Evolutionary conservation across 345 rosid genomes (phyloP).

Genomic region (Dipteronia sinensis): DNA sequence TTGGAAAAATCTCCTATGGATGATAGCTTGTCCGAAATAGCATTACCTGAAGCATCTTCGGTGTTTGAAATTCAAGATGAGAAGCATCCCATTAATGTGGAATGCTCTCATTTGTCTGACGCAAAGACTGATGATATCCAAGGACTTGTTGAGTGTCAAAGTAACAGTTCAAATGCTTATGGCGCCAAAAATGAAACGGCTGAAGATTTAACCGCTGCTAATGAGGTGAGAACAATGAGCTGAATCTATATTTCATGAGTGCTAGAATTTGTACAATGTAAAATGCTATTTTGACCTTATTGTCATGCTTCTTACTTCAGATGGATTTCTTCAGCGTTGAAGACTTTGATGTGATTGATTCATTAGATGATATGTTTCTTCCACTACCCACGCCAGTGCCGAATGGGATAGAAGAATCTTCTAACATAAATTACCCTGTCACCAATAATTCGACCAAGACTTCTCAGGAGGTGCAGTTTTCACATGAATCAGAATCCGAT

Average conservation of each 20-base stretch:
- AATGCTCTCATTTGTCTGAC: slow-evolving; percentile 15
- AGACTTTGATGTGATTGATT: slow-evolving; percentile 19
- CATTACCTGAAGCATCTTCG: slow-evolving; percentile 30
- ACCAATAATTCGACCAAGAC: slow-evolving; percentile 15
- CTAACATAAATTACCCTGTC: slow-evolving; percentile 30
- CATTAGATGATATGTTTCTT: slow-evolving; percentile 31
- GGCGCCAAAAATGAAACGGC: slow-evolving; percentile 17
- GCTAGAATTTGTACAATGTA: neutral
- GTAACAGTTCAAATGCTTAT: slow-evolving; percentile 15
- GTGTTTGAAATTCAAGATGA: slow-evolving; percentile 29
- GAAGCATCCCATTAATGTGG: slow-evolving; percentile 17
- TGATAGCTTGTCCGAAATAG: slow-evolving; percentile 29
- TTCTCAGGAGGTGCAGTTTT: slow-evolving; percentile 23
- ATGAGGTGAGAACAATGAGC: slow-evolving; percentile 39
- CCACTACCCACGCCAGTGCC: slow-evolving; percentile 48
- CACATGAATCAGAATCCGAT: slow-evolving; percentile 36
- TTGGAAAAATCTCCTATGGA: slow-evolving; percentile 32
- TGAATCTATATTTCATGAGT: neutral
- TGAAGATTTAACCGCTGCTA: slow-evolving; percentile 17
- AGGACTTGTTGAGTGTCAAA: slow-evolving; percentile 20
- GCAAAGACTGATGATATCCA: neutral
- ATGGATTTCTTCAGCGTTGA: slow-evolving; percentile 36
- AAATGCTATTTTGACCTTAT: neutral
- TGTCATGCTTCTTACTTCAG: slow-evolving; percentile 15
- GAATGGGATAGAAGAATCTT: slow-evolving; percentile 39